Evolutionary conservation across 192 early-diverging fungal genomes (phyloP).

Genomic region (Podila minutissima): DNA sequence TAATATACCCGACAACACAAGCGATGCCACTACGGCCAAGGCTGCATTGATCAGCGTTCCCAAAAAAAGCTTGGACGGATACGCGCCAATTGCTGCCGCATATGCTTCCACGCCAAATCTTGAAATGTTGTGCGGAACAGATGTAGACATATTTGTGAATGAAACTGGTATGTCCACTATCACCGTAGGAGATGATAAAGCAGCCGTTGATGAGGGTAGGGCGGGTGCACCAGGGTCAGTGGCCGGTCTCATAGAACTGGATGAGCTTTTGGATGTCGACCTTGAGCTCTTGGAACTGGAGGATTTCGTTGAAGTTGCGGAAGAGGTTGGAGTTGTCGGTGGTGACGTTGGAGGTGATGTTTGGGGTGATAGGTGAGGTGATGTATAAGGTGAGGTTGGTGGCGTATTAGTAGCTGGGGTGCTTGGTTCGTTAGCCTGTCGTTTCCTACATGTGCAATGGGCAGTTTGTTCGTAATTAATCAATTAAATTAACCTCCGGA

Average conservation of each 20-base stretch:
- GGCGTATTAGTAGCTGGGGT: no score
- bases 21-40: conserved; percentile 15
- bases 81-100: conserved; percentile 44
- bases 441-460: no score
- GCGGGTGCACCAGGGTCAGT: no score
- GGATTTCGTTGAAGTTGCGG: neutral
- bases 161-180: conserved; percentile 24
- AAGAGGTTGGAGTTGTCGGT: neutral
- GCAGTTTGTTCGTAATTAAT: no score
- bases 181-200: neutral
- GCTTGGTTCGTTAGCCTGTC: no score
- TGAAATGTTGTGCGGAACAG: conserved; percentile 23
- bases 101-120: conserved; percentile 35
- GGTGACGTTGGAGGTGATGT: neutral
- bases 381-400: no score
- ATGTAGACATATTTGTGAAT: neutral
- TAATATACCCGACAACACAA: conserved; percentile 19
- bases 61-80: conserved; percentile 19
- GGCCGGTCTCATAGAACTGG: neutral
- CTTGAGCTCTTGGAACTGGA: neutral
- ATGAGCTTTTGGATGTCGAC: neutral
- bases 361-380: no score
- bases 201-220: neutral
- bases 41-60: conserved; percentile 31
- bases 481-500: no score